phyloP scores from a whole-genome alignment of 257 asterid species.

The Solanum chmielewskii region DNA sequence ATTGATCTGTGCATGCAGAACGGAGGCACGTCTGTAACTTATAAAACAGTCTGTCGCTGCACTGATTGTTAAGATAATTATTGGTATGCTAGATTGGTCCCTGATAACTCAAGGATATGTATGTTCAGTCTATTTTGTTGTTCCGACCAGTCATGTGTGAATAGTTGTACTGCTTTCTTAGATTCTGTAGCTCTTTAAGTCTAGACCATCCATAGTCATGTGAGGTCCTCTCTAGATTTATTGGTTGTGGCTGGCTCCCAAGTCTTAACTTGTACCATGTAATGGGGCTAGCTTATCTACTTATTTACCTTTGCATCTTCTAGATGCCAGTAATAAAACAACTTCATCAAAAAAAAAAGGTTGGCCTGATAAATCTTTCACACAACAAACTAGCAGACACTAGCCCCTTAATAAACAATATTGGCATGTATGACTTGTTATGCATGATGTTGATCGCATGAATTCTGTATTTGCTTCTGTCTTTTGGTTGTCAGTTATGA shows the following conservation, averaged over 20 bases:
- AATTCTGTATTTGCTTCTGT: not conserved
- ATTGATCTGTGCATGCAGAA: not conserved
- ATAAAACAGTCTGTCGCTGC: not conserved
- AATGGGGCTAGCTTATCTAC: not conserved
- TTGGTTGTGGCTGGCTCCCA: not conserved
- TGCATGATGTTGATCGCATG: not conserved
- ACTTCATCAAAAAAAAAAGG: not conserved
- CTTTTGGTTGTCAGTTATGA: not conserved
- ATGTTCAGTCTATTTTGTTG: not conserved
- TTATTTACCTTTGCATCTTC: not conserved
- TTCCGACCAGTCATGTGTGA: not conserved
- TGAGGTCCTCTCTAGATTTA: not conserved
- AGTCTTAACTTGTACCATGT: not conserved
- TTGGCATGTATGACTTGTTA: not conserved
- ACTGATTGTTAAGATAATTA: not conserved
- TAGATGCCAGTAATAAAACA: not conserved
- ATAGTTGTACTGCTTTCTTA: not conserved
- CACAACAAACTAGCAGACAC: not conserved
- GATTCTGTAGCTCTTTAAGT: not conserved
- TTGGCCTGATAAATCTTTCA: not conserved
- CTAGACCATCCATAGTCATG: not conserved
- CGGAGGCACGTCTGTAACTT: not conserved
- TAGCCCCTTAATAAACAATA: not conserved
- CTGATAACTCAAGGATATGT: not conserved
- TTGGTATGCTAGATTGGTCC: not conserved